A percentile compares a stretch with the other conserved stretches of the same genome.
Conservation (phyloP, 2,329 filamentous ascomycete genomes). For the Biscogniauxia mediterranea region DNA sequence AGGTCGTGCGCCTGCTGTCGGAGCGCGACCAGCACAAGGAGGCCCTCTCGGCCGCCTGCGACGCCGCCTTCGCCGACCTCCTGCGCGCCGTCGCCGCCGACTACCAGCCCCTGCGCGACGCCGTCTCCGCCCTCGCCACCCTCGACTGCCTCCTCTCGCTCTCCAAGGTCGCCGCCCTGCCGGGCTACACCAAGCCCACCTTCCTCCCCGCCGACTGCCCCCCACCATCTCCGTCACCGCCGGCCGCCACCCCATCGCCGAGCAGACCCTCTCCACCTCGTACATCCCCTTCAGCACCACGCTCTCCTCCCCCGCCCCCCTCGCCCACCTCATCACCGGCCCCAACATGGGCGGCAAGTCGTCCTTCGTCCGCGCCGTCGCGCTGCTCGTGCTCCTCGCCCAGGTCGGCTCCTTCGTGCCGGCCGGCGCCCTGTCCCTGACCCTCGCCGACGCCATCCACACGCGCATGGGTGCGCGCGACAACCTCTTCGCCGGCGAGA, state of each 20-base stretch:
- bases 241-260: conserved; percentile 93
- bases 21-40: conserved; percentile 96
- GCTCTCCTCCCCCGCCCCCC: conserved; percentile 62
- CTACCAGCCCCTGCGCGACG: conserved; percentile 87
- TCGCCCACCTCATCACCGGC: conserved; percentile 86
- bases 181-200: conserved; percentile 80
- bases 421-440: conserved; percentile 69
- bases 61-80: conserved; percentile 72
- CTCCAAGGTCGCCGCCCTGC: conserved; percentile 77
- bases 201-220: conserved; percentile 61
- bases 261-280: conserved; percentile 77
- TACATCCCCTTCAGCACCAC: conserved; percentile 90
- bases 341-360: conserved; percentile 99
- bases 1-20: conserved; percentile 76
- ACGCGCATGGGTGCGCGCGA: conserved; percentile 44
- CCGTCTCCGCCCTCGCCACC: conserved; percentile 78
- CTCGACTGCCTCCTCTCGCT: conserved; percentile 90
- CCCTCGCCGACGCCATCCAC: conserved; percentile 78
- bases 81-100: conserved; percentile 73
- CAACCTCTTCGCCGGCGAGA: conserved; percentile 91
- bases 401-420: conserved; percentile 95
- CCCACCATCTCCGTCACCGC: conserved; percentile 68
- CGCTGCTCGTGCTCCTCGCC: conserved; percentile 88
- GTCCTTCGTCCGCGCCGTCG: conserved; percentile 91
- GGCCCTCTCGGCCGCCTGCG: conserved; percentile 86